These are phyloP conservation scores for Fusarium drepaniforme DNA, from an alignment of 2,329 filamentous ascomycete genomes.

Conservation along the genomic window DNA sequence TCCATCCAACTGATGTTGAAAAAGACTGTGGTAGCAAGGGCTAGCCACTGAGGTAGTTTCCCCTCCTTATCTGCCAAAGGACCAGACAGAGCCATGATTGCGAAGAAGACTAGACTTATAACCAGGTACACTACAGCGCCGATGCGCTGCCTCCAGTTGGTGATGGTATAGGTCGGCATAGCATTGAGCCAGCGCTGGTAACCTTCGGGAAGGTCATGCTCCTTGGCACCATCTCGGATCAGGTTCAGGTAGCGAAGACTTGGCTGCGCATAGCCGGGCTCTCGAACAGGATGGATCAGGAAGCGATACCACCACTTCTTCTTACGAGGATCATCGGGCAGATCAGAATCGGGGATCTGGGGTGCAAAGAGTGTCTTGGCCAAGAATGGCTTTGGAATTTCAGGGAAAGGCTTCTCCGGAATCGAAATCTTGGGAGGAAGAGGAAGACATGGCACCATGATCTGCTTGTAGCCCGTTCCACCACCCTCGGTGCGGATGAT, in stretches of 20 bases:
- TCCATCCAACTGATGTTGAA: slow-evolving; percentile 62
- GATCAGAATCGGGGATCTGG: slow-evolving; percentile 53
- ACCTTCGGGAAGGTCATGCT: slow-evolving; percentile 82
- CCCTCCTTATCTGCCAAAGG: slow-evolving; percentile 76
- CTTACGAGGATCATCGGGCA: slow-evolving; percentile 49
- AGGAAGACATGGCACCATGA: slow-evolving; percentile 81
- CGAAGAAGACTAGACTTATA: slow-evolving; percentile 65
- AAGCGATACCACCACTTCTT: slow-evolving; percentile 61
- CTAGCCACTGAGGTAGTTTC: slow-evolving; percentile 76
- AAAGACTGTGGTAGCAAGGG: slow-evolving; percentile 60
- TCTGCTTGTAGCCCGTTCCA: slow-evolving; percentile 85
- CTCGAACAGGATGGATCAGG: slow-evolving; percentile 61
- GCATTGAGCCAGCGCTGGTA: slow-evolving; percentile 81
- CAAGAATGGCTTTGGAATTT: slow-evolving; percentile 74
- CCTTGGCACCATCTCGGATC: slow-evolving; percentile 80
- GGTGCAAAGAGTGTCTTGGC: slow-evolving; percentile 89
- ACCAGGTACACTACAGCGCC: slow-evolving; percentile 73
- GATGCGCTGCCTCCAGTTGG: slow-evolving; percentile 72
- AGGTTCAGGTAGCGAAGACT: slow-evolving; percentile 87
- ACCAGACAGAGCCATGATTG: slow-evolving; percentile 58
- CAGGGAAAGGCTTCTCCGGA: slow-evolving; percentile 69
- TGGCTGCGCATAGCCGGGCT: slow-evolving; percentile 82
- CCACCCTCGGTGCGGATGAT: slow-evolving; percentile 95
- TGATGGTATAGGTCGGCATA: slow-evolving; percentile 78
- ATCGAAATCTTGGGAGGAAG: slow-evolving; percentile 71